phyloP scores from a whole-genome alignment of 2,329 filamentous ascomycete genomes.

The Monosporascus sp. region DNA sequence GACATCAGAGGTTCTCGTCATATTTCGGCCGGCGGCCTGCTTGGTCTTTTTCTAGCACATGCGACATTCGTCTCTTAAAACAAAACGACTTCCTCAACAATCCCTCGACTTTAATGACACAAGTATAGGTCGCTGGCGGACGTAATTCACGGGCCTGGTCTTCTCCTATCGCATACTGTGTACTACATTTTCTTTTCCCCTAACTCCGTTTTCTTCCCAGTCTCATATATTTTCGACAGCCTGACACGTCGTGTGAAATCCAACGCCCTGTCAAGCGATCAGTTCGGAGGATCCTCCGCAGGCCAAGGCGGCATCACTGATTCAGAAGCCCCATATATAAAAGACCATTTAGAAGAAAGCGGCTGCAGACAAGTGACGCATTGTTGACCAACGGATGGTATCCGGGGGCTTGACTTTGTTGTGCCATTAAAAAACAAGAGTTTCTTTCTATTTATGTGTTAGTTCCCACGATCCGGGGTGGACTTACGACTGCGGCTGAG shows the following conservation, averaged over 20 bases:
- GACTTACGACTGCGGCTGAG: constrained; percentile 7
- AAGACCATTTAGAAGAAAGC: not conserved
- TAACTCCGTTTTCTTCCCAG: not conserved
- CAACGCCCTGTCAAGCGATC: not conserved
- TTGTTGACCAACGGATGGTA: not conserved
- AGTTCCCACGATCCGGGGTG: constrained; percentile 4
- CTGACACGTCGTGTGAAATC: not conserved
- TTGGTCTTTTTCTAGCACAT: not conserved
- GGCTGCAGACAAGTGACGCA: not conserved
- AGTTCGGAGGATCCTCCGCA: not conserved
- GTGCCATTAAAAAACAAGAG: constrained; percentile 5
- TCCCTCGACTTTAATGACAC: constrained; percentile 2
- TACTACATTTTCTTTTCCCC: constrained; percentile 9
- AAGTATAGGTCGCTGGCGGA: not conserved
- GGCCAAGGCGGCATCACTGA: not conserved
- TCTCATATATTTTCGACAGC: not conserved
- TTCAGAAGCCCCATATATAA: not conserved
- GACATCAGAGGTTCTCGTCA: not conserved
- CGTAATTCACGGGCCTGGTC: constrained; percentile 4
- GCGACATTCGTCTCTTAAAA: not conserved
- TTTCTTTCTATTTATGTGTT: constrained; percentile 4
- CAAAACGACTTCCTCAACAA: not conserved
- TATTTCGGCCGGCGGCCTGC: not conserved
- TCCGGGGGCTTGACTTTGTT: not conserved
- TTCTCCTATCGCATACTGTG: constrained; percentile 11